Conservation (phyloP, 331 rosid species). For the Erythrophleum ivorense region DNA sequence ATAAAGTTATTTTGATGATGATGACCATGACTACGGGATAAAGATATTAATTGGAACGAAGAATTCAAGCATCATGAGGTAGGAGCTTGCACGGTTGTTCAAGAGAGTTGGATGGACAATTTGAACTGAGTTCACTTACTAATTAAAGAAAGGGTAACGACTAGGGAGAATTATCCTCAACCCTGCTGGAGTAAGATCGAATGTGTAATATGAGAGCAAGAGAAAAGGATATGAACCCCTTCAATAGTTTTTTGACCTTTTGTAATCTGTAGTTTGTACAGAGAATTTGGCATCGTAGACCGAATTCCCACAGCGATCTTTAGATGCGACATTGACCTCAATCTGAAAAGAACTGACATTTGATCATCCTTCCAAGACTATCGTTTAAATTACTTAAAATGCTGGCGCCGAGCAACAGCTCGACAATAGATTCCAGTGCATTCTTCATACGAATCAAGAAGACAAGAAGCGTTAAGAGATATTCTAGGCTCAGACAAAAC, state of each 20-base stretch:
- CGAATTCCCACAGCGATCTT: background rate
- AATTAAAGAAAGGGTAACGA: background rate
- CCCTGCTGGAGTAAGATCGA: background rate
- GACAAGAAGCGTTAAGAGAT: background rate
- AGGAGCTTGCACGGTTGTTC: constrained; percentile 17
- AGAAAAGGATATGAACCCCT: background rate
- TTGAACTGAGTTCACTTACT: constrained; percentile 14
- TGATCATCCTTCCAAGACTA: background rate
- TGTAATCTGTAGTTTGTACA: background rate
- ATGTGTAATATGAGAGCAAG: background rate
- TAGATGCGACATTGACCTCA: too few relatives aligned
- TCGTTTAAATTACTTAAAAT: background rate
- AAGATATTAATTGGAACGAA: constrained; percentile 14
- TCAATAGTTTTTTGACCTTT: background rate
- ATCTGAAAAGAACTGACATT: too few relatives aligned
- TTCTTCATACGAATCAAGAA: background rate
- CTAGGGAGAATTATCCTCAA: too few relatives aligned
- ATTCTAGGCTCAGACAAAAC: background rate
- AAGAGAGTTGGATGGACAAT: constrained; percentile 31
- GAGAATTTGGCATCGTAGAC: background rate
- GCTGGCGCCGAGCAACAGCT: background rate
- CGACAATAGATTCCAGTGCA: background rate
- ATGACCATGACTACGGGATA: background rate
- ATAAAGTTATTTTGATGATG: constrained; percentile 4
- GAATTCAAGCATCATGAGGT: constrained; percentile 32